Evolutionary conservation across 495 filamentous ascomycete species (phyloP), one percentile per base, ranked within the genome.

Genomic region (Podospora pseudocomata): DNA sequence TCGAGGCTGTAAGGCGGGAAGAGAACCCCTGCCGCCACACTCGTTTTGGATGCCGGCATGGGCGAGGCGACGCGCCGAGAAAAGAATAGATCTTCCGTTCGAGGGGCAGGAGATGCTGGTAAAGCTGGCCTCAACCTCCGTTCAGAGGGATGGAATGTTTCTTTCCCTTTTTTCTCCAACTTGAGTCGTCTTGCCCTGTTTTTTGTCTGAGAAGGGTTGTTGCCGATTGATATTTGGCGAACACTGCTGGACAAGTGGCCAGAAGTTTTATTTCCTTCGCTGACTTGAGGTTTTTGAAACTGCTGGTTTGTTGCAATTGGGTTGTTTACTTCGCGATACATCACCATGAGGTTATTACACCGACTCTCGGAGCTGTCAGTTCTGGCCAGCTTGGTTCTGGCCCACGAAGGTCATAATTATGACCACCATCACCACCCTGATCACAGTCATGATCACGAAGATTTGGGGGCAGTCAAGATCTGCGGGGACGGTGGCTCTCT

Each of bases 21-120:
- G 55, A 58, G 55, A 20, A 58, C 55, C 30, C 61, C 30, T 49
- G 61, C 61, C 61, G 32, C 61, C 32, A 49, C 39, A 61, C 59
- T 44, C 34, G 61, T 63, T 63, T 63, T 27, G n/a, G 61, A 63
- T 63, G 61, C 28, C 61, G 61, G 61, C 61, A 63, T 19, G 61
- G 4, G n/a, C 3, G 20, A 63, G 32, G 61, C 59, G 59, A 61
- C 27, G 59, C 59, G 59, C 59, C 59, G 59, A 61, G 28, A 27
- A 18, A 19, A 61, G 59, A 27, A 32, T 23, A 61, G 59, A 61
- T 58, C 55, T 20, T 26, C 55, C 55, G 55, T 58, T 58, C 39
- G 39, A 49, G 39, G 39, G 39, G 39, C 7, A 49, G 39, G 39
- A 49, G 39, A 49, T 49, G 39, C 39, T 49, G 39, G 39, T 11